A percentile compares a stretch with the other conserved stretches of the same genome.
Evolutionary conservation across 148 eudicot species (phyloP).

Genomic region (Silene conica): DNA sequence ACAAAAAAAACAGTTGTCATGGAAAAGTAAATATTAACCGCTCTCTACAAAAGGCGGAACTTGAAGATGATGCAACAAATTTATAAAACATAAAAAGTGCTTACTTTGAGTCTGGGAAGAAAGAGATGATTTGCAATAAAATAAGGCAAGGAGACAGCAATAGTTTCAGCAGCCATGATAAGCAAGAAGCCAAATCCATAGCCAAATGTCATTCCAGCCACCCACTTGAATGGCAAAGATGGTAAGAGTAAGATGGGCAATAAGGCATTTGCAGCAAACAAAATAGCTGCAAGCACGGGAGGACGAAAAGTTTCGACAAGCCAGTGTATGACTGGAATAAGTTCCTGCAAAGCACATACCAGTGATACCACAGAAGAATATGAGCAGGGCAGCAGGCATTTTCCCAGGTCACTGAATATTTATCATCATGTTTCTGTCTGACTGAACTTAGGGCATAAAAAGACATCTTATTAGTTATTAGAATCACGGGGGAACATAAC

Average conservation of each 20-base stretch:
- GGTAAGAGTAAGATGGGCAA: slow-evolving; percentile 68
- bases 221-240: slow-evolving; percentile 80
- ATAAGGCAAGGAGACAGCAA: slow-evolving; percentile 74
- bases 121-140: slow-evolving; percentile 50
- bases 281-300: slow-evolving; percentile 51
- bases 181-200: slow-evolving; percentile 76
- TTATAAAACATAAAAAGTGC: slow-evolving; percentile 18
- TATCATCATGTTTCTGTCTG: no score
- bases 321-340: slow-evolving; percentile 71
- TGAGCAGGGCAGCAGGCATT: not conserved
- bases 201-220: slow-evolving; percentile 87
- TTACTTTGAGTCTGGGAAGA: slow-evolving; percentile 57
- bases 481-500: not conserved
- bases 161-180: slow-evolving; percentile 40
- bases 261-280: slow-evolving; percentile 63
- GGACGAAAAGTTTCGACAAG: slow-evolving; percentile 50
- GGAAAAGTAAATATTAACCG: not conserved
- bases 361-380: not conserved
- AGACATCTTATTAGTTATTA: not conserved
- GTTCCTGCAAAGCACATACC: slow-evolving; percentile 35
- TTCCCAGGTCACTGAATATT: not conserved
- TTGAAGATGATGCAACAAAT: not conserved
- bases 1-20: not conserved
- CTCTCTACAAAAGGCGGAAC: not conserved
- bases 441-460: no score